Base-by-base conservation (phyloP, 345 rosid species). In the Erysimum cheiranthoides region DNA sequence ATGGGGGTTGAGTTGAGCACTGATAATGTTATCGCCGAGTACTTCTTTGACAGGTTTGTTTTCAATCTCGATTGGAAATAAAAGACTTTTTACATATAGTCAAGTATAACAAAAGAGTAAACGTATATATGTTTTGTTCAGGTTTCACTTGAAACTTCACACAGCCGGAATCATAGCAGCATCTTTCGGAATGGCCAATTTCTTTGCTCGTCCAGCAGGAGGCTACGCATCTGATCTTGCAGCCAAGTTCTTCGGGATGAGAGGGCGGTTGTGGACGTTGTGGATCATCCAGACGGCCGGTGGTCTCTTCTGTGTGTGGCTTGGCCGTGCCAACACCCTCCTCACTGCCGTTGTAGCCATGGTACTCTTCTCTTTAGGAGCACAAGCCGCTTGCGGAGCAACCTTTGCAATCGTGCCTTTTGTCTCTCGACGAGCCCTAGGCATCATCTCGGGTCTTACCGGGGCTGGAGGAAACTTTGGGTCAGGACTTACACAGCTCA, bases 11-110 rank as follows among this genome's bases (percentile, higher is more conserved):
- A 89, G 74, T 67, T 89, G 59, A 84, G 85, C 58, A 86, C 87
- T 5, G 93, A 89, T 17, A 89, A 89, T 56, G 91, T 86, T 58
- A 84, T 89, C 12, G 91, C 91, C 1, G 91, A 89, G 62, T 89
- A 89, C 79, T 89, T 86, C 82, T 89, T 75, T 47, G 91, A 89
- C 78, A 85, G 88, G 88, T 86, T 64, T 42, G 49, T 16, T 40
- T 21, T 27, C 5, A 0, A 10, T n/a, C 7, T 11, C 4, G n/a
- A 53, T 39, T 12, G 8, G 28, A 42, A 47, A 16, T 5, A 10
- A 9, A 17, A 36, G 8, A 5, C 38, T 59, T 59, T 59, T 17
- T 17, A 2, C 0, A 49, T 49, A 2, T 8, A 31, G 1, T 71
- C 38, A 28, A 3, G 9, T 36, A 4, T 38, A n/a, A 52, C 66